Conservation (phyloP, 176 grass and related monocot genomes). For the Musa acuminata region DNA sequence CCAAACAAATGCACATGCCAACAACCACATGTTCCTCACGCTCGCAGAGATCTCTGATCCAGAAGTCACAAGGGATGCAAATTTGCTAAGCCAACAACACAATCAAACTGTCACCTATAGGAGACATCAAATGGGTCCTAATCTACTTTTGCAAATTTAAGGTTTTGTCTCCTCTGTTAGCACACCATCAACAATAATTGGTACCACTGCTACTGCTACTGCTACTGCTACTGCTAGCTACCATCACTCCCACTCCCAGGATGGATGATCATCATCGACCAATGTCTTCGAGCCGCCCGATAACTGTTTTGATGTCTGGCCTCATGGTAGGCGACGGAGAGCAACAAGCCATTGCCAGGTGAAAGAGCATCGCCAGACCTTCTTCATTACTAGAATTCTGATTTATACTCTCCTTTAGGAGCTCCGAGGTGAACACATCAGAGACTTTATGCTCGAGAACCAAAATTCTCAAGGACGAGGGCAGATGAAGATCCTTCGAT, state of each 20-base stretch:
- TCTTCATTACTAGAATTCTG: conserved; percentile 18
- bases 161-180: neutral
- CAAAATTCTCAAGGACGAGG: conserved; percentile 11
- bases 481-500: conserved; percentile 18
- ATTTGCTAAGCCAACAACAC: neutral
- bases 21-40: neutral
- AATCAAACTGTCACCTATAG: neutral
- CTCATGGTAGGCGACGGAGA: conserved; percentile 18
- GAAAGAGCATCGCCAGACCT: conserved; percentile 19
- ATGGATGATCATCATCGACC: neutral
- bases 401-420: conserved; percentile 9
- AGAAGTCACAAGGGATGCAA: neutral
- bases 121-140: neutral
- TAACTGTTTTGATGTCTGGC: conserved; percentile 11
- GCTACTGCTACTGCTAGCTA: no score
- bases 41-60: neutral
- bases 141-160: neutral
- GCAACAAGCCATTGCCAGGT: conserved; percentile 21
- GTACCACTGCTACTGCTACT: neutral
- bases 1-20: neutral
- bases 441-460: conserved; percentile 22
- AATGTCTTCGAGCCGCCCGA: conserved; percentile 13
- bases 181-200: neutral
- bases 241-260: neutral
- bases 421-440: conserved; percentile 18